These are phyloP conservation scores for Volvariella surrecta DNA, from an alignment of 1,284 basidiomycete species.

Conservation along the genomic window DNA sequence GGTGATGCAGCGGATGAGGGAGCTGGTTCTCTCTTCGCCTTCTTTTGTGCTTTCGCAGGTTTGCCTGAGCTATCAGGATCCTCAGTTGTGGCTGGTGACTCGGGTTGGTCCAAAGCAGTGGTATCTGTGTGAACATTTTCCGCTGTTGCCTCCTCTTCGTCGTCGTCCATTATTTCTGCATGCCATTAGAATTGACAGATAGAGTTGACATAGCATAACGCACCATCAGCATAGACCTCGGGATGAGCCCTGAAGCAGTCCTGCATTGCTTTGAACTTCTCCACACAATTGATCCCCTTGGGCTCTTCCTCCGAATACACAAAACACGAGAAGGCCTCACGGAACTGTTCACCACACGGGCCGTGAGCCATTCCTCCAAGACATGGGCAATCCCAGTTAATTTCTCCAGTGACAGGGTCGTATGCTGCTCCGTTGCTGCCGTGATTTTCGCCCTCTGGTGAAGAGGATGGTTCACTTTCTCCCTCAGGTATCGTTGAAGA, in stretches of 20 bases:
- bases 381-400: slow-evolving; percentile 98
- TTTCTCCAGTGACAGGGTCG: slow-evolving; percentile 95
- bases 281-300: slow-evolving; percentile 97
- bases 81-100: slow-evolving; percentile 10
- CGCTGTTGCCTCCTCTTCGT: slow-evolving; percentile 29
- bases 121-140: slow-evolving; percentile 7
- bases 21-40: not conserved
- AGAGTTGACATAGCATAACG: slow-evolving; percentile 5
- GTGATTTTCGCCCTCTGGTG: slow-evolving; percentile 18
- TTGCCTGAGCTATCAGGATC: slow-evolving; percentile 3
- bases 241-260: slow-evolving; percentile 96
- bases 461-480: slow-evolving; percentile 14
- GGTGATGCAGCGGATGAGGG: not conserved
- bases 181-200: slow-evolving; percentile 1
- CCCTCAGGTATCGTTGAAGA: slow-evolving; percentile 5
- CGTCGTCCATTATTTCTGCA: slow-evolving; percentile 54
- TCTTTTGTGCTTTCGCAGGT: not conserved
- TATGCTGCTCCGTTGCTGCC: slow-evolving; percentile 44
- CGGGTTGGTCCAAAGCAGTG: slow-evolving; percentile 8
- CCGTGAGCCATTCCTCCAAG: slow-evolving; percentile 98
- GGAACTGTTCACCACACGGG: slow-evolving; percentile 91
- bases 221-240: slow-evolving; percentile 91
- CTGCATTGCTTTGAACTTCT: slow-evolving; percentile 98
- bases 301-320: slow-evolving; percentile 92
- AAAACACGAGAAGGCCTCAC: slow-evolving; percentile 96